phyloP scores from a whole-genome alignment of 768 basidiomycete species.

The Fomitopsis serialis region DNA sequence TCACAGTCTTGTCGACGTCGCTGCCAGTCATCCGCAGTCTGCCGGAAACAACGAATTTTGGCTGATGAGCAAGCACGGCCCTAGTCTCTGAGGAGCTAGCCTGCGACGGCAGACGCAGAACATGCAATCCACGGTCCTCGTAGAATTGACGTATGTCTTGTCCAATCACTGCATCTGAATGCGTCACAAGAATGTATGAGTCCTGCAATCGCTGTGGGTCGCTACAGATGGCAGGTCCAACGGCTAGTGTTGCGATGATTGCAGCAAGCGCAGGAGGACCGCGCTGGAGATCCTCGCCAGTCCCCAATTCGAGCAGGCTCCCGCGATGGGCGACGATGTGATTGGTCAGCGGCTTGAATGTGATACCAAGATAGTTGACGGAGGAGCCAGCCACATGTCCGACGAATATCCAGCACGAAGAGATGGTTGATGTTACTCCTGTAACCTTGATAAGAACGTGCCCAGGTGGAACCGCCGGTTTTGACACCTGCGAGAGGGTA shows the following conservation, averaged over 20 bases:
- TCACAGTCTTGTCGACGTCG: not conserved
- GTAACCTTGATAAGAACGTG: slow-evolving; percentile 2
- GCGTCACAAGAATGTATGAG: too few relatives aligned
- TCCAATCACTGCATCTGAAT: too few relatives aligned
- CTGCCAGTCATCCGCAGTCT: not conserved
- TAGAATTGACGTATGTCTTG: not conserved
- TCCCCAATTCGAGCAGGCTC: not conserved
- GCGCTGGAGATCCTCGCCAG: not conserved
- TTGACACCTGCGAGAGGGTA: not conserved
- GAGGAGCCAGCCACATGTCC: slow-evolving; percentile 1
- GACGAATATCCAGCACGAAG: not conserved
- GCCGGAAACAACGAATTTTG: slow-evolving; percentile 10
- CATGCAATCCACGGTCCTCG: not conserved
- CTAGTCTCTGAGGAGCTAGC: not conserved
- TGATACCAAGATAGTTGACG: not conserved
- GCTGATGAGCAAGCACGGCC: not conserved
- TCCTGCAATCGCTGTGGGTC: too few relatives aligned
- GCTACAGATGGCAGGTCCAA: not conserved
- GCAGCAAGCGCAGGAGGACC: not conserved
- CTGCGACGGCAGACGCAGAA: not conserved
- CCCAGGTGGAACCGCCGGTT: not conserved
- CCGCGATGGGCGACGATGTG: slow-evolving; percentile 1
- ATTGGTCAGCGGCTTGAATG: slow-evolving; percentile 1
- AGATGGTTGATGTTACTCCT: not conserved
- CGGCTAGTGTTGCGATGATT: not conserved